Evolutionary conservation across 1,284 basidiomycete genomes (phyloP), one percentile per base, ranked within the genome.

Genomic region (Neonothopanus nambi): DNA sequence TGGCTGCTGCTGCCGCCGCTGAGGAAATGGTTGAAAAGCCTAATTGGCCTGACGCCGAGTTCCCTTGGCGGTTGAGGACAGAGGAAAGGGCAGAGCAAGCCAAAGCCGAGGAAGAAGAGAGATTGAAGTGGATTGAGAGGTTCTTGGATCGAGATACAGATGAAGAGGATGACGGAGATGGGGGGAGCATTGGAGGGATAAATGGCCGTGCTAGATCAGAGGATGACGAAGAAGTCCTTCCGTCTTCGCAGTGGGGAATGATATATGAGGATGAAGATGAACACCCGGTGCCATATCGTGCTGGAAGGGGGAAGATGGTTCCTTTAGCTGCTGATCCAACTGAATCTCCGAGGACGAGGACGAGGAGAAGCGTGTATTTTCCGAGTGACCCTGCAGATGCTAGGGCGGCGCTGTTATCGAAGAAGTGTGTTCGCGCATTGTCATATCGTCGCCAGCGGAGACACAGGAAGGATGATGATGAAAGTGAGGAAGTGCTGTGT

Each of bases 41-140:
- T 8, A 84, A 87, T 63, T 92, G 89, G 89, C 82, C 84, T 7
- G 89, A 92, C 61, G 59, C 73, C 12, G 80, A 82, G 63, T 89
- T 90, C 61, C 89, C 89, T 15, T 92, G 89, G 89, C 75, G 78
- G 47, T 63, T 85, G 58, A 73, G 84, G 48, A 71, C 69, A 17
- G 76, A 81, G 57, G 80, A 85, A 64, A 74, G 78, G 37, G 70
- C 72, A 17, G 79, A 82, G 40, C 59, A 73, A 45, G 72, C 74
- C 23, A 79, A 75, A 60, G 72, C 75, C 44, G 77, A 83, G 61
- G 75, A 81, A 60, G 79, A 79, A 57, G 82, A 87, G 61, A 76
- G 81, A 48, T 57, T 85, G 64, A 72, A 68, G 60, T 76, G 75
- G 73, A 81, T 85, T 49, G 79, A 80, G 63, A 70, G 75, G 36